These are phyloP conservation scores for Schizothecium vesticola DNA, from an alignment of 495 filamentous ascomycete species.

Conservation along the genomic window DNA sequence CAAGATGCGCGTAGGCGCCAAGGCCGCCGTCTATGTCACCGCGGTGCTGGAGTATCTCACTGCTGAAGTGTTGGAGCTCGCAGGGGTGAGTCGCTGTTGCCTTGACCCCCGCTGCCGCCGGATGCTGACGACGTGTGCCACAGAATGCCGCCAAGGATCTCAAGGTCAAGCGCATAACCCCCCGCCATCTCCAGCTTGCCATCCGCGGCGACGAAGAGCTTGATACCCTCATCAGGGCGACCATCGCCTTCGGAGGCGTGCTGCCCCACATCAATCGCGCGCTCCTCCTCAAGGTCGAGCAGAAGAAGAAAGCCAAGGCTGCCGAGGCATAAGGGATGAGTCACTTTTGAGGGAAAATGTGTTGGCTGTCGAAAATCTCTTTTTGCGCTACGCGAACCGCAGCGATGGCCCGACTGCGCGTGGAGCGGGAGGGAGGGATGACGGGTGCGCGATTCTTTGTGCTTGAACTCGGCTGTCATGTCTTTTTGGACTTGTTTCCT, in stretches of 20 bases:
- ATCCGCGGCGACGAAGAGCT: conserved; percentile 98
- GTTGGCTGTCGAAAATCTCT: background rate
- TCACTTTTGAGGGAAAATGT: conserved; percentile 2
- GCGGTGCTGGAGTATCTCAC: conserved; percentile 97
- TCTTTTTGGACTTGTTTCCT: conserved; percentile 10
- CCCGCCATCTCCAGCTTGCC: conserved; percentile 93
- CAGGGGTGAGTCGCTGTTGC: conserved; percentile 56
- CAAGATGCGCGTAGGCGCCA: conserved; percentile 99
- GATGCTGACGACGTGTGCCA: conserved; percentile 5
- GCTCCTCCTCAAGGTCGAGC: conserved; percentile 94
- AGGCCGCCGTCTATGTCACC: conserved; percentile 97
- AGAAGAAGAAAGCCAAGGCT: conserved; percentile 94
- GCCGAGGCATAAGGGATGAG: conserved; percentile 44
- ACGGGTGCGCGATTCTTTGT: background rate
- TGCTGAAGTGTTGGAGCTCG: conserved; percentile 95
- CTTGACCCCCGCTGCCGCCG: conserved; percentile 3
- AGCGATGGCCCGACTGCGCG: background rate
- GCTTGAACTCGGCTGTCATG: conserved; percentile 6
- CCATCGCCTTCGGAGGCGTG: conserved; percentile 97
- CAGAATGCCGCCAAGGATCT: conserved; percentile 97
- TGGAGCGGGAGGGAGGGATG: background rate
- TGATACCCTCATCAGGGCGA: conserved; percentile 94
- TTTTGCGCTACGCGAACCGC: background rate
- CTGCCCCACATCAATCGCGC: conserved; percentile 98
- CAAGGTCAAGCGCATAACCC: conserved; percentile 99